Percentiles rank a stretch among this genome's conserved stretches.
Conservation (phyloP, 2,329 filamentous ascomycete genomes). For the Rutstroemia sp. region DNA sequence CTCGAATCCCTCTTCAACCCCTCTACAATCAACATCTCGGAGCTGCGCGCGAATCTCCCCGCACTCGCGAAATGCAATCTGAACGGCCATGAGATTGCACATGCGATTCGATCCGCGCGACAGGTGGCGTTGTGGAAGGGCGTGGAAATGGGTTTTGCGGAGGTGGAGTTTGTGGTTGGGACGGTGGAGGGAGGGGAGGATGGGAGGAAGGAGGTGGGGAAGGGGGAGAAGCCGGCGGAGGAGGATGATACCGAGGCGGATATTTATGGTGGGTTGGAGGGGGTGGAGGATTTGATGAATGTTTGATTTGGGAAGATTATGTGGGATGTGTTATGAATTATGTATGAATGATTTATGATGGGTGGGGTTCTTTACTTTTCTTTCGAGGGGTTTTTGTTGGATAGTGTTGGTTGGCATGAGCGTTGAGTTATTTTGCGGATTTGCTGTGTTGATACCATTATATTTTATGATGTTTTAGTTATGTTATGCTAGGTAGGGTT, state of each 20-base stretch:
- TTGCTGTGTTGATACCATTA: no score
- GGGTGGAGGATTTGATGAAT: slow-evolving; percentile 7
- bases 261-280: slow-evolving; percentile 3
- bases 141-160: slow-evolving; percentile 2
- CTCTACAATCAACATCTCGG: slow-evolving; percentile 3
- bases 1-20: slow-evolving; percentile 16
- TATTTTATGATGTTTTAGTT: no score
- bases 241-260: background rate
- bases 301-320: background rate
- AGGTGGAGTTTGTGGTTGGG: background rate
- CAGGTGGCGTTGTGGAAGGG: slow-evolving; percentile 10
- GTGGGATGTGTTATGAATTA: background rate
- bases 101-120: slow-evolving; percentile 7
- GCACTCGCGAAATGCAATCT: background rate
- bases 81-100: slow-evolving; percentile 9
- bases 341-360: background rate
- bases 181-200: background rate
- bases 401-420: no score
- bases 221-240: background rate
- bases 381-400: no score
- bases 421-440: no score
- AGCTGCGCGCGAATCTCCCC: slow-evolving; percentile 1
- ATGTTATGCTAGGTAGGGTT: no score
- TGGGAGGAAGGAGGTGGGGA: background rate
- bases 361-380: no score